Evolutionary conservation across 768 basidiomycete genomes (phyloP).

Genomic region (Mycena epipterygia): DNA sequence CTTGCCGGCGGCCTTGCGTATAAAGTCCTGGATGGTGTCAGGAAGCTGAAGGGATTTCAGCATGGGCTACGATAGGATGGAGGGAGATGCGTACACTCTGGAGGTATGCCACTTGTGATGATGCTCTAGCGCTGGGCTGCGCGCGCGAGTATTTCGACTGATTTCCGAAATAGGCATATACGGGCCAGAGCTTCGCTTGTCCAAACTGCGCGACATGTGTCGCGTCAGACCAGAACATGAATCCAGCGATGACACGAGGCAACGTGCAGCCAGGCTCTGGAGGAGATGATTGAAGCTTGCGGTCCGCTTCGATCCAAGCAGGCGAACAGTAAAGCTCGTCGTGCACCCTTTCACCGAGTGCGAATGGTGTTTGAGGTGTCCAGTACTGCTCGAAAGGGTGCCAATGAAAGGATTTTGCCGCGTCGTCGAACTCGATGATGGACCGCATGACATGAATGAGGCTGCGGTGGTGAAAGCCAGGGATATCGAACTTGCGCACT

Average conservation of each 20-base stretch:
- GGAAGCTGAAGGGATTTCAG: not conserved
- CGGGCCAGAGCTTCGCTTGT: conserved; percentile 38
- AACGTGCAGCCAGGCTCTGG: conserved; percentile 37
- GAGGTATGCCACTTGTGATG: conserved; percentile 4
- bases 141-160: conserved; percentile 37
- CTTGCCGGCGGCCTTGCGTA: not conserved
- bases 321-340: conserved; percentile 42
- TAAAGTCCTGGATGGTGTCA: conserved; percentile 9
- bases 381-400: conserved; percentile 45
- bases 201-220: conserved; percentile 34
- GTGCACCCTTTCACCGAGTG: conserved; percentile 34
- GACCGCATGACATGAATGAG: conserved; percentile 33
- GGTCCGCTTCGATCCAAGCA: conserved; percentile 39
- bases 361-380: conserved; percentile 29
- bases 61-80: not conserved
- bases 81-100: conserved; percentile 1
- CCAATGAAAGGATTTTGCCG: conserved; percentile 41
- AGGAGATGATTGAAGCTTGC: conserved; percentile 36
- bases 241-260: conserved; percentile 22
- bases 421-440: conserved; percentile 26
- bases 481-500: conserved; percentile 34
- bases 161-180: conserved; percentile 40
- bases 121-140: conserved; percentile 38
- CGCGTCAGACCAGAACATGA: conserved; percentile 39
- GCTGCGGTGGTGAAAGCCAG: conserved; percentile 38